phyloP scores from a whole-genome alignment of 2,329 filamentous ascomycete species.

The Epichloe scottii region DNA sequence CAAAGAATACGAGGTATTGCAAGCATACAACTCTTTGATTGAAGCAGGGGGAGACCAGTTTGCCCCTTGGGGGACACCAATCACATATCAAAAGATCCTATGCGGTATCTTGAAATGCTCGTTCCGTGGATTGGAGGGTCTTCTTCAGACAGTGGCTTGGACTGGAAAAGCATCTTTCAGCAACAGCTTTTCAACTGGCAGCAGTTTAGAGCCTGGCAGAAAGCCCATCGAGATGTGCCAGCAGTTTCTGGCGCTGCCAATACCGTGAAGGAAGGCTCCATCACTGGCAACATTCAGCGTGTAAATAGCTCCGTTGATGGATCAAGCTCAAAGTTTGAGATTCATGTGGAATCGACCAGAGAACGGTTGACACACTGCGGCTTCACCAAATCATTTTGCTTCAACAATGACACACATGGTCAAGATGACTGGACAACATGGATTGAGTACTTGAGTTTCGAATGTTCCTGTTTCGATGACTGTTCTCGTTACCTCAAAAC shows the following conservation, averaged over 20 bases:
- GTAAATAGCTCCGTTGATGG: not conserved
- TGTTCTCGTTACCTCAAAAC: not conserved
- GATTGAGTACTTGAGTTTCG: conserved; percentile 6
- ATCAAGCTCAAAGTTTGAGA: not conserved
- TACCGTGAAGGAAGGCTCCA: not conserved
- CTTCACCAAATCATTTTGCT: conserved; percentile 1
- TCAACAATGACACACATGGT: not conserved
- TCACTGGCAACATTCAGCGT: too few species aligned
- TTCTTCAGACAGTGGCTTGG: not conserved
- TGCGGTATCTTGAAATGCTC: not conserved
- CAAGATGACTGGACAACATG: conserved; percentile 6
- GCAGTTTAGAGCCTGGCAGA: conserved; percentile 3
- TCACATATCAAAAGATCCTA: conserved; percentile 2
- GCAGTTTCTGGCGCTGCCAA: not conserved
- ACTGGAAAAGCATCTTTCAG: conserved; percentile 5
- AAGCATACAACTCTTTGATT: conserved; percentile 3
- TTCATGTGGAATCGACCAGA: not conserved
- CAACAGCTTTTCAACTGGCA: conserved; percentile 5
- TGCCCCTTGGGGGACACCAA: conserved; percentile 1
- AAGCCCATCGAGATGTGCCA: not conserved
- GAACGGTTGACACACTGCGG: not conserved
- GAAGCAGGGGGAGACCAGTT: conserved; percentile 2
- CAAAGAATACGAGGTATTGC: conserved; percentile 4
- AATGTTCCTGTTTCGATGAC: conserved; percentile 2
- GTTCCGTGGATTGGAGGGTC: not conserved